Percentiles rank a stretch among this genome's conserved stretches.
These are phyloP conservation scores for Umbelopsis sp. DNA, from an alignment of 192 early-diverging fungal genomes.

Conservation along the genomic window DNA sequence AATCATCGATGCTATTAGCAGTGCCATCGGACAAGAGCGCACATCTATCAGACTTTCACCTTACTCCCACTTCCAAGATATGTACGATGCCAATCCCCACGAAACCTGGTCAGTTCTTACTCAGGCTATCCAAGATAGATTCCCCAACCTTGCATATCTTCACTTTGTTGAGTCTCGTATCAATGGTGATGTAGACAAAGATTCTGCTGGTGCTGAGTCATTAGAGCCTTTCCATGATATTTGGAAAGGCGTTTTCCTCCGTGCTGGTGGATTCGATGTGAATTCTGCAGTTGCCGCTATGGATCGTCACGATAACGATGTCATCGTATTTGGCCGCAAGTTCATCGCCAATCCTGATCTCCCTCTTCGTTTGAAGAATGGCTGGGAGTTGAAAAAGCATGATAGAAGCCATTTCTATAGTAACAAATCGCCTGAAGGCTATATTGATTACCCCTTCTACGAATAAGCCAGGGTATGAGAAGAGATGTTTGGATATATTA, in stretches of 20 bases:
- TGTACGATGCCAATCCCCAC: constrained; percentile 28
- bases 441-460: constrained; percentile 29
- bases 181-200: not conserved
- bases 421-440: not conserved
- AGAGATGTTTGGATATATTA: not conserved
- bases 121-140: constrained; percentile 20
- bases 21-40: constrained; percentile 59
- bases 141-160: constrained; percentile 33
- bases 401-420: constrained; percentile 21
- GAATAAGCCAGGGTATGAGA: not conserved
- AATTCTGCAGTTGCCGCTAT: constrained; percentile 10
- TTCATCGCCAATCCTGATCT: constrained; percentile 34
- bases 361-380: constrained; percentile 19
- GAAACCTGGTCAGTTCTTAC: constrained; percentile 31
- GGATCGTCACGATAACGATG: not conserved
- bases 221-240: constrained; percentile 29
- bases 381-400: constrained; percentile 21
- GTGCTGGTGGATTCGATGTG: constrained; percentile 27
- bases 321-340: constrained; percentile 17
- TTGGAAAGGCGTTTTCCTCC: constrained; percentile 29
- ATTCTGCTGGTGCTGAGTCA: not conserved
- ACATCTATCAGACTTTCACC: constrained; percentile 27
- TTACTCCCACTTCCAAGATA: constrained; percentile 32
- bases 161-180: constrained; percentile 31
- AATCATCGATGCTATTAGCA: constrained; percentile 56